Conservation (phyloP, 345 rosid species). For the Nasturtium officinale region DNA sequence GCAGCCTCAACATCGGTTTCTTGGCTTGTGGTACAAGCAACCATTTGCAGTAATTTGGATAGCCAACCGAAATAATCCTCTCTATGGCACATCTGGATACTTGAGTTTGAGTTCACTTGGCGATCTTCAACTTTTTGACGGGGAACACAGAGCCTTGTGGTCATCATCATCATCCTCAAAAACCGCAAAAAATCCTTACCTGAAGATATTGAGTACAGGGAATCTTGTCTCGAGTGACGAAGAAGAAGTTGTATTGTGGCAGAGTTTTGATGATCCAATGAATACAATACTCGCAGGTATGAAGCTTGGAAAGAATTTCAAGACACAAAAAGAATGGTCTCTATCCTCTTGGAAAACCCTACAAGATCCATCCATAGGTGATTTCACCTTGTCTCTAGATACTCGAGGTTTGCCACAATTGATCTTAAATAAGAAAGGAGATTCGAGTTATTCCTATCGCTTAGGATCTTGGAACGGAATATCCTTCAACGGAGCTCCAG, state of each 20-base stretch:
- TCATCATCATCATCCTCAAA: constrained; percentile 46
- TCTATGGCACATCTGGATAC: constrained; percentile 54
- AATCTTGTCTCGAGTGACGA: constrained; percentile 45
- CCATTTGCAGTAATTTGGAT: constrained; percentile 44
- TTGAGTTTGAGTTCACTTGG: constrained; percentile 39
- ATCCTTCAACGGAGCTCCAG: constrained; percentile 37
- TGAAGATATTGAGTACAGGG: constrained; percentile 61
- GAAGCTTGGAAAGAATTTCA: constrained; percentile 81
- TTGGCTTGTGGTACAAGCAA: constrained; percentile 39
- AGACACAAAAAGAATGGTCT: constrained; percentile 49
- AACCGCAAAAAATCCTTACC: constrained; percentile 31
- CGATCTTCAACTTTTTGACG: constrained; percentile 41
- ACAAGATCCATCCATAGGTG: constrained; percentile 67
- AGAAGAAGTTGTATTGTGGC: constrained; percentile 60
- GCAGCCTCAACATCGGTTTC: constrained; percentile 33
- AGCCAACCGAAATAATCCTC: constrained; percentile 72
- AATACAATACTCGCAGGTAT: constrained; percentile 73
- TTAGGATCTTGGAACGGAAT: constrained; percentile 83
- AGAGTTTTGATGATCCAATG: constrained; percentile 75
- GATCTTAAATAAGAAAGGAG: constrained; percentile 45
- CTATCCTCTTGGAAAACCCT: constrained; percentile 61
- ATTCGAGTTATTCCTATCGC: constrained; percentile 35
- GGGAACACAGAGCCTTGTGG: constrained; percentile 53
- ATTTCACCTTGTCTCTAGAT: constrained; percentile 55
- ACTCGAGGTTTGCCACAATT: constrained; percentile 66